Evolutionary conservation across 305 asterid species (phyloP).

Genomic region (Fraxinus ornus): DNA sequence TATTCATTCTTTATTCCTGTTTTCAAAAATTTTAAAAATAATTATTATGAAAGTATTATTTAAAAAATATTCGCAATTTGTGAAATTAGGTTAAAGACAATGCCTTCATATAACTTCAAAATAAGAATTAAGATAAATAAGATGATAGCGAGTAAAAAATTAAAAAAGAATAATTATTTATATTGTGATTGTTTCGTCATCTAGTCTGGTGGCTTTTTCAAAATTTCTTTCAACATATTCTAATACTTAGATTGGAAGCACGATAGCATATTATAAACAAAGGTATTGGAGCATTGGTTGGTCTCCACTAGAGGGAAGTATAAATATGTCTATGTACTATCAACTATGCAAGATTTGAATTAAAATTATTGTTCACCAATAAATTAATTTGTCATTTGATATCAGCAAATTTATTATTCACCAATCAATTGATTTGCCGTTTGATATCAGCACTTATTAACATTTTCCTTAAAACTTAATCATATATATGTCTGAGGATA

Average conservation of each 20-base stretch:
- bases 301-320: not conserved
- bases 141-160: not conserved
- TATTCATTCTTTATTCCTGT: too few species aligned
- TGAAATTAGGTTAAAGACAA: not conserved
- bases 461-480: not conserved
- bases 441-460: not conserved
- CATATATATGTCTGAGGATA: not conserved
- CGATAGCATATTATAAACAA: too few species aligned
- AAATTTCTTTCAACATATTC: not conserved
- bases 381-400: not conserved
- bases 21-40: too few species aligned
- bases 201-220: not conserved
- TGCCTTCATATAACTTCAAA: not conserved
- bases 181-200: not conserved
- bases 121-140: not conserved
- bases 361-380: not conserved
- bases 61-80: not conserved
- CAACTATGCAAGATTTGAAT: not conserved
- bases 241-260: too few species aligned
- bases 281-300: not conserved
- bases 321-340: not conserved
- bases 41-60: too few species aligned
- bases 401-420: not conserved
- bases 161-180: too few species aligned
- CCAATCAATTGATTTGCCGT: not conserved